These are phyloP conservation scores for Populus hybrid DNA, from an alignment of 441 rosid species.

Conservation along the genomic window DNA sequence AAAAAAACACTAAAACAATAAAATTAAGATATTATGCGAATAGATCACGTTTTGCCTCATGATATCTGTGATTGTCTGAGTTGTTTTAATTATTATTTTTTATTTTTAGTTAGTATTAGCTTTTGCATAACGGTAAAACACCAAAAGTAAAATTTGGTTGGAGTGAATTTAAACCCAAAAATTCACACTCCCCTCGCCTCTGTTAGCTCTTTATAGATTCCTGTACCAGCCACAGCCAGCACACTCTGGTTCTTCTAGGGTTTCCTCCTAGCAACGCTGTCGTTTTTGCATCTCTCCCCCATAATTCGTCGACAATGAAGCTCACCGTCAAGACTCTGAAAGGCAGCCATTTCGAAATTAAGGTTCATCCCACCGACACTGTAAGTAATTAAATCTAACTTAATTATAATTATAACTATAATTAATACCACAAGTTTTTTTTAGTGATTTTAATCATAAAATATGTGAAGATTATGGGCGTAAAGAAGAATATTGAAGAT, in stretches of 20 bases:
- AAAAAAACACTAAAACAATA: too few relatives aligned
- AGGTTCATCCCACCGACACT: conserved; percentile 85
- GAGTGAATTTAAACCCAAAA: conserved; percentile 3
- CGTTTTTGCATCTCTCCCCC: conserved; percentile 5
- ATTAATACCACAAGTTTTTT: too few relatives aligned
- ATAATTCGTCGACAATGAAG: conserved; percentile 45
- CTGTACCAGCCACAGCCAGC: not conserved
- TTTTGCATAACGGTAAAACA: not conserved
- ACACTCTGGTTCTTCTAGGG: conserved; percentile 5
- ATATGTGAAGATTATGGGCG: conserved; percentile 70
- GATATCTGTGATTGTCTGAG: too few relatives aligned
- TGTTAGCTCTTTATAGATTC: not conserved
- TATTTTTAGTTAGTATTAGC: too few relatives aligned
- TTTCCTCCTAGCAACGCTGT: not conserved
- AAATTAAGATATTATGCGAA: too few relatives aligned
- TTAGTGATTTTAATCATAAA: too few relatives aligned
- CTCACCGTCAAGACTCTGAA: conserved; percentile 96
- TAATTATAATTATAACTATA: not conserved
- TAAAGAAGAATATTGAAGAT: conserved; percentile 96
- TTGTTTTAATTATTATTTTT: too few relatives aligned
- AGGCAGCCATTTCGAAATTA: conserved; percentile 94
- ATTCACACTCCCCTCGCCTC: not conserved
- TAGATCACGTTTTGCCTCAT: too few relatives aligned
- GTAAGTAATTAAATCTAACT: conserved; percentile 40
- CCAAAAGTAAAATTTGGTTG: not conserved